A percentile compares a stretch with the other conserved stretches of the same genome.
Conservation (phyloP, 108 stramenopile genomes). For the Nitzschia palea region DNA sequence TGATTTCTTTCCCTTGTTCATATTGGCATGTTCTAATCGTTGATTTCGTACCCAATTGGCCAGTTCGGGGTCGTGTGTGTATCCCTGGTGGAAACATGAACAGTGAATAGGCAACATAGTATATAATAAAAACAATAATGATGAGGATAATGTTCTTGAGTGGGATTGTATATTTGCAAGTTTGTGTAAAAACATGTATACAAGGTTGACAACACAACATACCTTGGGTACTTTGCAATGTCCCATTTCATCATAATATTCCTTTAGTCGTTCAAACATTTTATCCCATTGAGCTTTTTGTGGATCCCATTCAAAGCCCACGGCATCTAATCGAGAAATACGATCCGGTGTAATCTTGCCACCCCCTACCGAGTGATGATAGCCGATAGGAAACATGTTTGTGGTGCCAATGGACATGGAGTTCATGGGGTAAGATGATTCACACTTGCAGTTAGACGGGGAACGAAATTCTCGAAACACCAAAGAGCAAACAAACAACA, state of each 20-base stretch:
- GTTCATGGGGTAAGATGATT: not conserved
- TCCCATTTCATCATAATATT: constrained; percentile 41
- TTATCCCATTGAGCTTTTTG: constrained; percentile 54
- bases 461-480: no score
- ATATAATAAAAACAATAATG: no score
- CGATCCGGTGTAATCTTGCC: constrained; percentile 50
- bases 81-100: no score
- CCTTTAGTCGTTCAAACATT: constrained; percentile 45
- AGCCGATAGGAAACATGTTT: not conserved
- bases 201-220: no score
- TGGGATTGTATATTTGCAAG: no score
- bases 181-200: no score
- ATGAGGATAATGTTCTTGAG: no score
- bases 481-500: no score
- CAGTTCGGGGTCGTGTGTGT: constrained; percentile 53
- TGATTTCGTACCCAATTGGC: constrained; percentile 77
- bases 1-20: constrained; percentile 42
- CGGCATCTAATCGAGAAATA: constrained; percentile 30
- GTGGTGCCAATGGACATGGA: no score
- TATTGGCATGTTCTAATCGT: constrained; percentile 54
- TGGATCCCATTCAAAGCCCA: constrained; percentile 57
- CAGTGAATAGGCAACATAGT: no score
- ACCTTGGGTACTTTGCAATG: constrained; percentile 70
- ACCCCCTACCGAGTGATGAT: constrained; percentile 2
- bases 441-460: no score